Percentiles rank a stretch among this genome's conserved stretches.
Conservation (phyloP, 2,329 filamentous ascomycete species). For the Elsinoe batatas region DNA sequence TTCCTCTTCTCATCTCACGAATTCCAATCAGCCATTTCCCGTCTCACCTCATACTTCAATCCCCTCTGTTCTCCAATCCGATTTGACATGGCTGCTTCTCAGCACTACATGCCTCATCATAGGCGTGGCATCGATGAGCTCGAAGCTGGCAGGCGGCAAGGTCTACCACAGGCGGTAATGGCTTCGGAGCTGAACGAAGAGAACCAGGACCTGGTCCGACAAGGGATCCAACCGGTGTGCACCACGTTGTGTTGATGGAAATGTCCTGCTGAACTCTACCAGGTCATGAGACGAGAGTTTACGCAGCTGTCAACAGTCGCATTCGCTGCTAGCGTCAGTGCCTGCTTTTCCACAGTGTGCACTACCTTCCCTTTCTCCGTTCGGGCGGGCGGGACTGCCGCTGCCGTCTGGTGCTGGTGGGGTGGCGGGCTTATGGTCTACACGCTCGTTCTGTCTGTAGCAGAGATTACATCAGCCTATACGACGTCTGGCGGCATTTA, state of each 20-base stretch:
- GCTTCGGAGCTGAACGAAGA: not conserved
- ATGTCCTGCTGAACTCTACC: not conserved
- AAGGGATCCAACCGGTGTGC: not conserved
- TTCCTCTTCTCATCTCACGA: not conserved
- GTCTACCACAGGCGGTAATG: not conserved
- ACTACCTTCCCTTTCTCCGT: slow-evolving; percentile 48
- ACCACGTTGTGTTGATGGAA: not conserved
- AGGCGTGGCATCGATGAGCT: not conserved
- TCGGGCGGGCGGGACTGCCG: slow-evolving; percentile 43
- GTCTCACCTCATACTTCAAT: not conserved
- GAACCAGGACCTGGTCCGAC: not conserved
- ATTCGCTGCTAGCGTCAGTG: slow-evolving; percentile 47
- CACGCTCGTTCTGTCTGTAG: slow-evolving; percentile 34
- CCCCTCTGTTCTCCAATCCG: not conserved
- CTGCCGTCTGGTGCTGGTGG: slow-evolving; percentile 50
- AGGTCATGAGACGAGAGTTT: slow-evolving; percentile 47
- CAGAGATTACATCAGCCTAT: slow-evolving; percentile 49
- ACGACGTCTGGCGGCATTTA: slow-evolving; percentile 48
- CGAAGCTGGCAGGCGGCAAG: not conserved
- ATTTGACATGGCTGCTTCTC: not conserved
- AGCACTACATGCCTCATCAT: not conserved
- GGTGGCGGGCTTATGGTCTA: slow-evolving; percentile 45
- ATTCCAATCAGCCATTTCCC: too few species aligned
- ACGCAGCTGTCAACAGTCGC: slow-evolving; percentile 50
- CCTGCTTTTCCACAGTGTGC: slow-evolving; percentile 46